Percentiles rank a stretch among this genome's conserved stretches.
Evolutionary conservation across 2,329 filamentous ascomycete species (phyloP).

Genomic region (Sphaerulina populicola): DNA sequence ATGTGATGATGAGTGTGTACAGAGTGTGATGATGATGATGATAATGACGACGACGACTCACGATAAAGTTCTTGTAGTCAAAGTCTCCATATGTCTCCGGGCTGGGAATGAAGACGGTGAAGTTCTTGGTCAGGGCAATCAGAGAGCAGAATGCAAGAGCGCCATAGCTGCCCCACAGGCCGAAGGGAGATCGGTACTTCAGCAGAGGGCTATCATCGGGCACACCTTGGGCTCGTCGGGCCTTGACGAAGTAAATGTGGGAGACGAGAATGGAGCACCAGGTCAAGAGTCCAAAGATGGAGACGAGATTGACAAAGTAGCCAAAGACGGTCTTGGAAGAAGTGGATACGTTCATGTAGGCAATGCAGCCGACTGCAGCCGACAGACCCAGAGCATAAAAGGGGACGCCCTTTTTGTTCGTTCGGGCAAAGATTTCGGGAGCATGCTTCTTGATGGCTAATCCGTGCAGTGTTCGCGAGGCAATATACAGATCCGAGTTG

Average conservation of each 20-base stretch:
- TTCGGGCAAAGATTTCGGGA: conserved; percentile 61
- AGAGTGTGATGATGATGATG: too few species aligned
- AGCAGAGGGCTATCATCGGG: conserved; percentile 33
- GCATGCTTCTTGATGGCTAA: conserved; percentile 64
- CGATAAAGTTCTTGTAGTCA: conserved; percentile 66
- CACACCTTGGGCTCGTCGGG: conserved; percentile 40
- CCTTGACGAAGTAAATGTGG: conserved; percentile 44
- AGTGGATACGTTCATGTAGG: conserved; percentile 40
- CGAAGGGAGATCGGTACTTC: conserved; percentile 58
- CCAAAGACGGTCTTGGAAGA: conserved; percentile 39
- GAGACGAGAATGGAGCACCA: conserved; percentile 45
- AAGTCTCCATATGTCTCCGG: conserved; percentile 46
- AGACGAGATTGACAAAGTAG: conserved; percentile 43
- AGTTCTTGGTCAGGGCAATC: conserved; percentile 77
- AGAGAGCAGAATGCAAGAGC: conserved; percentile 63
- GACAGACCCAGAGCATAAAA: conserved; percentile 56
- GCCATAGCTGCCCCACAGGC: conserved; percentile 58
- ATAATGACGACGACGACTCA: too few species aligned
- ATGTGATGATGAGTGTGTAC: not conserved
- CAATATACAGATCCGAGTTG: conserved; percentile 70
- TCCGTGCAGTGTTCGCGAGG: conserved; percentile 51
- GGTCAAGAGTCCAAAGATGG: conserved; percentile 37
- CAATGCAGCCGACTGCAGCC: conserved; percentile 53
- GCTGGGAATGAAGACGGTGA: conserved; percentile 55
- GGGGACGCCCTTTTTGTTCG: conserved; percentile 63